Evolutionary conservation across 768 basidiomycete genomes (phyloP), one percentile per base, ranked within the genome.

Genomic region (Leccinum rimulosum): DNA sequence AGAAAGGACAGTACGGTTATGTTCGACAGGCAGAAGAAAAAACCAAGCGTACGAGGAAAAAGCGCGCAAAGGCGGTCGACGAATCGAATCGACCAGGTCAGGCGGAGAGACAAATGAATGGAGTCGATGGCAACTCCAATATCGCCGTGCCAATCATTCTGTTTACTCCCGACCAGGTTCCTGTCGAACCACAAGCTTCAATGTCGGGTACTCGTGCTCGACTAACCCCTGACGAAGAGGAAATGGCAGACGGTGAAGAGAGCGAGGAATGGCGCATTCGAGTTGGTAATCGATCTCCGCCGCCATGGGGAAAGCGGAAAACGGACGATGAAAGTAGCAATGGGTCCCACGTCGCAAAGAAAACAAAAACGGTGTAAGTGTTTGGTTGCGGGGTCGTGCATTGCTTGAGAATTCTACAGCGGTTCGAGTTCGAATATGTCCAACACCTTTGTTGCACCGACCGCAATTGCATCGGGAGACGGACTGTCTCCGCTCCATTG

Each of bases 1-100:
- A 89, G 71, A 89, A 91, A 67, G 90, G 90, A 0, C 89, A 91
- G 60, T 91, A 90, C 63, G 89, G 89, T 31, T 92, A 89, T 61
- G 87, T 92, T 30, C 87, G 91, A 10, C 82, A 86, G 65, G 76
- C 86, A 0, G 89, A 91, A 64, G 86, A 85, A 65, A 90, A 86
- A 68, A 76, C 78, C 3, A 91, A 82, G 68, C 79, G 79, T n/a
- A 60, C 69, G 7, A 75, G 83, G 56, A 84, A 79, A 71, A 85
- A 78, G 65, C 80, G 77, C 30, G 59, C 54, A 27, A 79, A 75
- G 63, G 69, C 69, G 19, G 60, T 66, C 25, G 68, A 66, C 43
- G 73, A 73, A 28, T 52, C 61, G 3, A 53, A 64, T 51, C 71
- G 58, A 33, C 49, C 58, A n/a, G 64, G 68, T 49, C 70, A 53